These are phyloP conservation scores for Venturia effusa DNA, from an alignment of 2,329 filamentous ascomycete species.

Conservation along the genomic window DNA sequence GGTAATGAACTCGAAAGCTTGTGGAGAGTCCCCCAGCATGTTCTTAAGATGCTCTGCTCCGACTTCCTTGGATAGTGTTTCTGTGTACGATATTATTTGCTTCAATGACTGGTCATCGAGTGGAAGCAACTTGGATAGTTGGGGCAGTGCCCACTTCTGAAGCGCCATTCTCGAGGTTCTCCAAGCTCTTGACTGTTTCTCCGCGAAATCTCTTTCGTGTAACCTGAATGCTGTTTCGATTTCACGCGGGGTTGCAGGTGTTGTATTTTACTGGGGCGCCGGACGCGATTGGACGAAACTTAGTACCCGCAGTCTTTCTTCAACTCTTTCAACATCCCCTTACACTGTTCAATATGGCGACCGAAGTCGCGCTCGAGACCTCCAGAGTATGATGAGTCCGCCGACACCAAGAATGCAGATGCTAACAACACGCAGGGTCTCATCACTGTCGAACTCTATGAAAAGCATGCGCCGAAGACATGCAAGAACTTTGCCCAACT, in stretches of 20 bases:
- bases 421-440: conserved; percentile 49
- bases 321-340: background rate
- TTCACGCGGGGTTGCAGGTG: background rate
- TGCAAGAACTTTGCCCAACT: conserved; percentile 83
- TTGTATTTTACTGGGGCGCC: background rate
- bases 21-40: conserved; percentile 75
- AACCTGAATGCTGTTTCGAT: background rate
- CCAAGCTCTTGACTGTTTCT: background rate
- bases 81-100: conserved; percentile 74
- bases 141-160: conserved; percentile 8
- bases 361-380: conserved; percentile 71
- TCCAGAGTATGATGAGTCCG: conserved; percentile 52
- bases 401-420: background rate
- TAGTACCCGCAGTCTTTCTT: background rate
- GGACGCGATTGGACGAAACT: background rate
- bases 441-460: conserved; percentile 84
- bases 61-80: conserved; percentile 62
- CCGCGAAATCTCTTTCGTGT: background rate
- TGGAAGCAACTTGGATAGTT: conserved; percentile 55
- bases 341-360: conserved; percentile 49
- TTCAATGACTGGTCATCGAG: conserved; percentile 75
- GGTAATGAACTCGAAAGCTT: conserved; percentile 60
- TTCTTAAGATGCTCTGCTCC: conserved; percentile 80
- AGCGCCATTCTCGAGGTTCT: background rate
- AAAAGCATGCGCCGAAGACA: conserved; percentile 73